phyloP scores from a whole-genome alignment of 208 protist genomes.

The Acanthamoeba rhysodes region DNA sequence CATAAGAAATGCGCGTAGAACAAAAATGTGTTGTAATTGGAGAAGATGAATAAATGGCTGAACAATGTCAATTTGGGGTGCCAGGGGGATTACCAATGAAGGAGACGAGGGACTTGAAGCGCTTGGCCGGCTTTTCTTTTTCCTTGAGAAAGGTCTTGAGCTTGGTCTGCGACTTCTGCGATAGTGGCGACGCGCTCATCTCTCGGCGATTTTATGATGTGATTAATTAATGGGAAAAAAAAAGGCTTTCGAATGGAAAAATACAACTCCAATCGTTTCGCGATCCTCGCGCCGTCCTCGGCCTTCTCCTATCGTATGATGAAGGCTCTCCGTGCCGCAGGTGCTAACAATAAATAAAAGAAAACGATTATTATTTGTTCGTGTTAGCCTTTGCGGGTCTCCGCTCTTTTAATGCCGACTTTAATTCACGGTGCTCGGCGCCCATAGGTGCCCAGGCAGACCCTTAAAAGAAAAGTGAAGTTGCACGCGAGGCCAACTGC shows the following conservation, averaged over 20 bases:
- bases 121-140: slow-evolving; percentile 54
- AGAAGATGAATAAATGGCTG: neutral
- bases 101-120: slow-evolving; percentile 61
- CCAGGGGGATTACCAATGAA: slow-evolving; percentile 15
- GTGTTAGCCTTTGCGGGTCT: neutral
- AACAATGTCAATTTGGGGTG: neutral
- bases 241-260: neutral
- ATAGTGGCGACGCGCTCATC: neutral
- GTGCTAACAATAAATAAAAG: neutral
- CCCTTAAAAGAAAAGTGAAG: too few species aligned
- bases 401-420: neutral
- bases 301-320: too few species aligned
- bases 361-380: too few species aligned
- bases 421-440: neutral
- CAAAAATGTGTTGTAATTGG: neutral
- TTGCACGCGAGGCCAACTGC: too few species aligned
- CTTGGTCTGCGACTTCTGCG: slow-evolving; percentile 60
- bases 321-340: too few species aligned
- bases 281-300: neutral
- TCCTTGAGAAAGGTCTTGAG: slow-evolving; percentile 66
- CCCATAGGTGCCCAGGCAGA: neutral
- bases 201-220: neutral
- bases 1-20: neutral
- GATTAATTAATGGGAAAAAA: neutral
- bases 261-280: neutral